phyloP scores from a whole-genome alignment of 2,329 filamentous ascomycete genomes.

The Microdochium bolleyi region DNA sequence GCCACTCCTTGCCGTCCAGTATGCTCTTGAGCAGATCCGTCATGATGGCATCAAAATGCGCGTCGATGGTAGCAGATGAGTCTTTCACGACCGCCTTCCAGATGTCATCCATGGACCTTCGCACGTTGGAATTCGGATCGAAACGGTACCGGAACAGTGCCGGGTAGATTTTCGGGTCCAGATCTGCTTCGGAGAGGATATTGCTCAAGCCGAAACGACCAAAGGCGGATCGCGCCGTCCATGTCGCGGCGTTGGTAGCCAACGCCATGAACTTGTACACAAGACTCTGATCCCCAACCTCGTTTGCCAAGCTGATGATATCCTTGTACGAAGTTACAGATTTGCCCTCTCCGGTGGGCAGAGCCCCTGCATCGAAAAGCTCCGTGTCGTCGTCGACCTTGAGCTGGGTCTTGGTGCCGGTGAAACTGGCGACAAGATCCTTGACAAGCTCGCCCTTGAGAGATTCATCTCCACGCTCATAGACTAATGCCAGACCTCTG shows the following conservation, averaged over 20 bases:
- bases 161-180: slow-evolving; percentile 90
- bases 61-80: slow-evolving; percentile 64
- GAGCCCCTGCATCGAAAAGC: slow-evolving; percentile 81
- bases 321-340: slow-evolving; percentile 96
- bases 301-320: slow-evolving; percentile 89
- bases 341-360: slow-evolving; percentile 83
- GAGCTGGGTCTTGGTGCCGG: slow-evolving; percentile 63
- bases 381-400: slow-evolving; percentile 89
- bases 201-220: slow-evolving; percentile 88
- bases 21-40: slow-evolving; percentile 79
- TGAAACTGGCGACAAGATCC: slow-evolving; percentile 85
- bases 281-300: slow-evolving; percentile 92
- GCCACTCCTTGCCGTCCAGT: slow-evolving; percentile 78
- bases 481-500: slow-evolving; percentile 82
- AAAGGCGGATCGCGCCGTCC: slow-evolving; percentile 95
- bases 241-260: slow-evolving; percentile 90
- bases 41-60: slow-evolving; percentile 84
- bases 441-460: slow-evolving; percentile 78
- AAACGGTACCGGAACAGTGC: slow-evolving; percentile 94
- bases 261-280: slow-evolving; percentile 98
- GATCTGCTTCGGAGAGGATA: slow-evolving; percentile 78
- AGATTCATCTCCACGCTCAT: slow-evolving; percentile 78
- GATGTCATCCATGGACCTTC: slow-evolving; percentile 93
- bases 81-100: slow-evolving; percentile 97
- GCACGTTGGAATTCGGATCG: slow-evolving; percentile 89